phyloP scores from a whole-genome alignment of 441 rosid species.

The Sinapis alba region DNA sequence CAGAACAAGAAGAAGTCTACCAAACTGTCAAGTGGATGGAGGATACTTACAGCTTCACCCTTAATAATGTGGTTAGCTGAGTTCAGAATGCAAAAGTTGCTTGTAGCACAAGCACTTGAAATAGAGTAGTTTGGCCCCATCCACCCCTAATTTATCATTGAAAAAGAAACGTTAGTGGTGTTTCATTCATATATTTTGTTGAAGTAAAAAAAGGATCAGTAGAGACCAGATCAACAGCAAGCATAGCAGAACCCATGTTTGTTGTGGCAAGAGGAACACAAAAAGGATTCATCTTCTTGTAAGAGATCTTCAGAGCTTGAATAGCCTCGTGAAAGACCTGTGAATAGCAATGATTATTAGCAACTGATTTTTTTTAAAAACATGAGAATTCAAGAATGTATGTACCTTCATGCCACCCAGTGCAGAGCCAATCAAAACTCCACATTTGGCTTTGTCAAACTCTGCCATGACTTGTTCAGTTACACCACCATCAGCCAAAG shows the following conservation, averaged over 20 bases:
- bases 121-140: slow-evolving; percentile 99
- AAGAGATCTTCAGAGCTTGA: slow-evolving; percentile 84
- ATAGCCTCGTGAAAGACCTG: slow-evolving; percentile 94
- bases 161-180: slow-evolving; percentile 17
- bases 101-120: slow-evolving; percentile 94
- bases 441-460: slow-evolving; percentile 71
- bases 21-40: too few relatives aligned
- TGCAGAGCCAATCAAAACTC: slow-evolving; percentile 83
- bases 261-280: slow-evolving; percentile 96
- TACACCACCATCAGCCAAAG: slow-evolving; percentile 90
- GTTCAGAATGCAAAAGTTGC: slow-evolving; percentile 91
- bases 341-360: slow-evolving; percentile 19
- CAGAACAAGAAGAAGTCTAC: slow-evolving; percentile 12
- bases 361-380: background rate
- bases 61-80: slow-evolving; percentile 91
- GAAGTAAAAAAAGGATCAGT: too few relatives aligned
- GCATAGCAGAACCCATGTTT: slow-evolving; percentile 99
- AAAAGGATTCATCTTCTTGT: slow-evolving; percentile 93
- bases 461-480: slow-evolving; percentile 79
- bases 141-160: slow-evolving; percentile 71
- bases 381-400: slow-evolving; percentile 27
- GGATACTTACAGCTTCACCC: slow-evolving; percentile 93
- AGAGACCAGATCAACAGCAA: slow-evolving; percentile 91
- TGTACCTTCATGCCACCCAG: slow-evolving; percentile 94
- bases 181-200: background rate